These are phyloP conservation scores for Lolium multiflorum DNA, from an alignment of 176 grass and related monocot genomes.

Conservation along the genomic window DNA sequence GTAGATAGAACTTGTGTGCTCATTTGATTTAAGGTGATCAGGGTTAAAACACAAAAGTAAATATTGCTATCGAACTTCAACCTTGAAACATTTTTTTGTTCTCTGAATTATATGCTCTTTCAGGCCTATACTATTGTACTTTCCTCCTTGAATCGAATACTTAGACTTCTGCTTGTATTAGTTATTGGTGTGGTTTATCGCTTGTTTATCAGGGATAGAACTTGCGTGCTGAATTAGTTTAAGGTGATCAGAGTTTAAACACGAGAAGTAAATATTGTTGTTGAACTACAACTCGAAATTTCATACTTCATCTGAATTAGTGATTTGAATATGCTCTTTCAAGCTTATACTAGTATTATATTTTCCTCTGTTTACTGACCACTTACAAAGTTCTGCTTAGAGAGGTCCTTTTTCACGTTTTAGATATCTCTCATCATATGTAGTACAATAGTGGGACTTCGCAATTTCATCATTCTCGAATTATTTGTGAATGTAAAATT, in stretches of 20 bases:
- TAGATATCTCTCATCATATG: neutral
- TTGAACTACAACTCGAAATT: neutral
- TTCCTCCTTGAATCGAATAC: neutral
- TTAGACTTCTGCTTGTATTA: neutral
- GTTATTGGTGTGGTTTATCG: neutral
- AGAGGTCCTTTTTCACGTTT: neutral
- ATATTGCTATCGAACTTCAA: neutral
- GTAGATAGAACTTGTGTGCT: constrained; percentile 1
- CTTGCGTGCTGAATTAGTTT: neutral
- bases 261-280: neutral
- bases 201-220: neutral
- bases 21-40: neutral
- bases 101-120: neutral
- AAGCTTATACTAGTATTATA: neutral
- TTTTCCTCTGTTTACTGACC: neutral
- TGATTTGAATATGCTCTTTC: neutral
- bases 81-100: neutral
- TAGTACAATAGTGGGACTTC: constrained; percentile 15
- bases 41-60: neutral
- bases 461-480: constrained; percentile 31
- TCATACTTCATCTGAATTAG: neutral
- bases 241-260: constrained; percentile 1
- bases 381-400: neutral
- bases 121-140: neutral
- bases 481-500: constrained; percentile 1